phyloP scores from a whole-genome alignment of 2,329 filamentous ascomycete species.

The Aspergillus sp. region DNA sequence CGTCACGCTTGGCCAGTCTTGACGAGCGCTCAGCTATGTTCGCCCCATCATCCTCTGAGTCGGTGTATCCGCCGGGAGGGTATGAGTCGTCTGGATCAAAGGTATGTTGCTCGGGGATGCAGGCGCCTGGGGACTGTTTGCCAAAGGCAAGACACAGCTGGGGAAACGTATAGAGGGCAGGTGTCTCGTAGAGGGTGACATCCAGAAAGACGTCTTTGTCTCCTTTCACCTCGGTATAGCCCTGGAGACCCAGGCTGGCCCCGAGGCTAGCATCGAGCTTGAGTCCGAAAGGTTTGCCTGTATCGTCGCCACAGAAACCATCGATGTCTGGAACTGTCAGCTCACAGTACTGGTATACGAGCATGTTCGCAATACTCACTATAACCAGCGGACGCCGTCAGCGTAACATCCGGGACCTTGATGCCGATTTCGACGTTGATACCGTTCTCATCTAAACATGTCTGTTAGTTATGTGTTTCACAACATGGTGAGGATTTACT shows the following conservation, averaged over 20 bases:
- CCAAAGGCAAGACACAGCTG: slow-evolving; percentile 3
- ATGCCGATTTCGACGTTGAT: slow-evolving; percentile 4
- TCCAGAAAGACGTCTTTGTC: background rate
- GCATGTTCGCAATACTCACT: background rate
- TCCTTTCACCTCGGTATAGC: slow-evolving; percentile 4
- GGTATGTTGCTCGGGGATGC: background rate
- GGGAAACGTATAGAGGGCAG: slow-evolving; percentile 3
- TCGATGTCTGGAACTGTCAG: background rate
- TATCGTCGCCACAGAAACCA: slow-evolving; percentile 2
- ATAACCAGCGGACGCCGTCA: slow-evolving; percentile 3
- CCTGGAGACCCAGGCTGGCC: slow-evolving; percentile 1
- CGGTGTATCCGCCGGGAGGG: background rate
- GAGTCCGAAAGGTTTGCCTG: background rate
- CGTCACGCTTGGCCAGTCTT: background rate
- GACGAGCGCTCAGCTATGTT: background rate
- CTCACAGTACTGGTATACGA: background rate
- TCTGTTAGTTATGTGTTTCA: background rate
- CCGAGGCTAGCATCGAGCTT: slow-evolving; percentile 4
- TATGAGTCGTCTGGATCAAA: background rate
- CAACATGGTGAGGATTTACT: background rate
- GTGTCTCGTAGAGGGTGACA: slow-evolving; percentile 1
- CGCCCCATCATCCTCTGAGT: background rate
- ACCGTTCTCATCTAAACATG: slow-evolving; percentile 6
- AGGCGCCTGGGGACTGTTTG: background rate
- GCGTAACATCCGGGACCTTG: slow-evolving; percentile 5